Base-by-base conservation (phyloP, 345 rosid species). In the Aquilaria malaccensis region DNA sequence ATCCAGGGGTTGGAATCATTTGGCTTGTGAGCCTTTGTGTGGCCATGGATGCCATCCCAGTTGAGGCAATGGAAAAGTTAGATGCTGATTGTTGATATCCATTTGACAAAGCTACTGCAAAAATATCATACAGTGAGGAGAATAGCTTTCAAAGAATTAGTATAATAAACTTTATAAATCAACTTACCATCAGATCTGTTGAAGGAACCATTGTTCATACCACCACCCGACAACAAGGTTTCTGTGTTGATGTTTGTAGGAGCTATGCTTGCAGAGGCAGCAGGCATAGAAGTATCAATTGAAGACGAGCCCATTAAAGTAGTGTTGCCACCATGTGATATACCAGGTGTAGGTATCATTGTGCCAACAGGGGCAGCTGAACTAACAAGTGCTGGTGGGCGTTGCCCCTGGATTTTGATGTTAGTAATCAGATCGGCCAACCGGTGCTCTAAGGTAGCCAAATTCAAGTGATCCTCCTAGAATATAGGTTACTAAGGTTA, bases 1-100 rank as follows among this genome's bases (percentile, higher is more conserved):
- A 90, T 50, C 99, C 97, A 62, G 99, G 99, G 52, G 97, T 86
- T 58, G 99, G 99, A 72, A 94, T 87, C 97, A 94, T 90, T 71
- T 84, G 95, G 73, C 85, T 74, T 57, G 77, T 50, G 79, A 76
- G 79, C 75, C 92, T 84, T 65, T 81, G 92, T 48, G 72, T 69
- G 57, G 87, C 79, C 77, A 77, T 54, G 51, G 97, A 78, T 50
- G 92, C 67, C 87, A 84, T 90, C 50, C 89, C 96, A 81, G 87
- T 79, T 66, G 94, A 80, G 68, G 81, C 81, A 71, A 83, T 76
- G 59, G 83, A 68, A 81, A 77, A 83, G 67, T 79, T 83, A 69
- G 82, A 79, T 41, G 81, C 60, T 29, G 89, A 70, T 63, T 86
- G 91, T 69, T 83, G 89, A 79, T 76, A 83, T 60, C 84, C 91